Percentiles rank a stretch among this genome's conserved stretches.
Conservation (phyloP, 495 filamentous ascomycete genomes). For the Penicillium mononematosum region DNA sequence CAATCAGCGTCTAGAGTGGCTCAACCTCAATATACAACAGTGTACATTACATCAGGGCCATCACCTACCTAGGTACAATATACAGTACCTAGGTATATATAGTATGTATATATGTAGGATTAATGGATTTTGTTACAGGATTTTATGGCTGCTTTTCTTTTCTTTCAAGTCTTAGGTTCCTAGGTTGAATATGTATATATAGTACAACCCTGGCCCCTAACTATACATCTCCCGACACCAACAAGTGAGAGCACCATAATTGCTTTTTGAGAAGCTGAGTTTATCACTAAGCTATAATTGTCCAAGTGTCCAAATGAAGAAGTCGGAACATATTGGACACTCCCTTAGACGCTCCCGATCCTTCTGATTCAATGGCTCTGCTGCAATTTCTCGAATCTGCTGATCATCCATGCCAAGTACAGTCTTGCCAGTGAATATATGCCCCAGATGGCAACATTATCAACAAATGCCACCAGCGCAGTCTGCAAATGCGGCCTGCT, state of each 20-base stretch:
- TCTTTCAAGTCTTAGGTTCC: background rate
- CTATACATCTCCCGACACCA: background rate
- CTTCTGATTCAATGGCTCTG: slow-evolving; percentile 13
- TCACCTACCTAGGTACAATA: too few relatives aligned
- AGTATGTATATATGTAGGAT: background rate
- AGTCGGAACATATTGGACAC: background rate
- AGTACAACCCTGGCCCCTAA: background rate
- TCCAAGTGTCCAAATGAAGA: background rate
- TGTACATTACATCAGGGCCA: background rate
- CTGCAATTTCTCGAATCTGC: slow-evolving; percentile 20
- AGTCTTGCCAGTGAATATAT: slow-evolving; percentile 29
- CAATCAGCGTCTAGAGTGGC: background rate
- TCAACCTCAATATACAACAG: background rate
- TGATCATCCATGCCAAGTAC: slow-evolving; percentile 31
- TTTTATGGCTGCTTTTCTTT: too few relatives aligned
- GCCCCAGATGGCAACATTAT: slow-evolving; percentile 45
- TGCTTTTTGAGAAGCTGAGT: background rate
- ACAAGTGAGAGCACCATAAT: background rate
- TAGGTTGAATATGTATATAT: background rate
- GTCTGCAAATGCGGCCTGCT: slow-evolving; percentile 38
- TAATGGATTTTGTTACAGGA: background rate
- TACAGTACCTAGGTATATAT: background rate
- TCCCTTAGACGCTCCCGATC: slow-evolving; percentile 20
- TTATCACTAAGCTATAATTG: background rate
- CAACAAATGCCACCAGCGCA: slow-evolving; percentile 59